These are phyloP conservation scores for Trichosporon inkin DNA, from an alignment of 1,284 basidiomycete species.

Conservation along the genomic window DNA sequence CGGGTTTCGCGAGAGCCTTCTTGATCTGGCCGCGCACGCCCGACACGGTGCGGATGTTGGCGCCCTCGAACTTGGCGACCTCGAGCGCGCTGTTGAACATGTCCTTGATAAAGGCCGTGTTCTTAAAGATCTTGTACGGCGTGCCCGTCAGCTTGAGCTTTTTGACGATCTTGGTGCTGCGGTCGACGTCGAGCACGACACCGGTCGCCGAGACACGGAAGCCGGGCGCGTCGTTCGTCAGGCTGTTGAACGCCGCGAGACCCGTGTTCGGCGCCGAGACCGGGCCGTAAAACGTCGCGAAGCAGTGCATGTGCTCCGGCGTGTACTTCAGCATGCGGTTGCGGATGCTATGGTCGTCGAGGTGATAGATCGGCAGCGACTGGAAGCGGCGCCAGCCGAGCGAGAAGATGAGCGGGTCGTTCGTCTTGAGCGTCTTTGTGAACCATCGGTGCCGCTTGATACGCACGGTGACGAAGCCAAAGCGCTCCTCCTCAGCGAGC, in stretches of 20 bases:
- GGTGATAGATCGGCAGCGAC: conserved; percentile 85
- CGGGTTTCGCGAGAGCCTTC: conserved; percentile 87
- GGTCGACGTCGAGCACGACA: conserved; percentile 89
- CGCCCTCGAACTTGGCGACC: conserved; percentile 98
- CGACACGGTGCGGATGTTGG: conserved; percentile 89
- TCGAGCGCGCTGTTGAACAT: conserved; percentile 94
- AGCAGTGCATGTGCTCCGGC: conserved; percentile 99
- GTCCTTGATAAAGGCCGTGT: conserved; percentile 96
- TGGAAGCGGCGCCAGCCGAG: conserved; percentile 97
- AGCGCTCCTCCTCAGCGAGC: conserved; percentile 82
- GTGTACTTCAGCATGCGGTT: conserved; percentile 99
- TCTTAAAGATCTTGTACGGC: conserved; percentile 97
- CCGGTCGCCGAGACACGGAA: conserved; percentile 94
- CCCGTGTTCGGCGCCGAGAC: conserved; percentile 90
- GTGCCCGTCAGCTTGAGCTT: conserved; percentile 94
- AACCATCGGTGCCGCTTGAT: conserved; percentile 98
- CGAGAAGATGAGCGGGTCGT: conserved; percentile 93
- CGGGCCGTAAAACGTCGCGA: conserved; percentile 93
- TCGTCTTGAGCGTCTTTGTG: conserved; percentile 87
- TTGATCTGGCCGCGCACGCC: conserved; percentile 96
- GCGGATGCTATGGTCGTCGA: conserved; percentile 94
- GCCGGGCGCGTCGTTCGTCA: conserved; percentile 62
- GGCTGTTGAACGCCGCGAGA: conserved; percentile 92
- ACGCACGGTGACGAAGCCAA: conserved; percentile 90
- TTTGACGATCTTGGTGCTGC: conserved; percentile 91